phyloP scores from a whole-genome alignment of 2,329 filamentous ascomycete species.

The Arthrobotrys conoides region DNA sequence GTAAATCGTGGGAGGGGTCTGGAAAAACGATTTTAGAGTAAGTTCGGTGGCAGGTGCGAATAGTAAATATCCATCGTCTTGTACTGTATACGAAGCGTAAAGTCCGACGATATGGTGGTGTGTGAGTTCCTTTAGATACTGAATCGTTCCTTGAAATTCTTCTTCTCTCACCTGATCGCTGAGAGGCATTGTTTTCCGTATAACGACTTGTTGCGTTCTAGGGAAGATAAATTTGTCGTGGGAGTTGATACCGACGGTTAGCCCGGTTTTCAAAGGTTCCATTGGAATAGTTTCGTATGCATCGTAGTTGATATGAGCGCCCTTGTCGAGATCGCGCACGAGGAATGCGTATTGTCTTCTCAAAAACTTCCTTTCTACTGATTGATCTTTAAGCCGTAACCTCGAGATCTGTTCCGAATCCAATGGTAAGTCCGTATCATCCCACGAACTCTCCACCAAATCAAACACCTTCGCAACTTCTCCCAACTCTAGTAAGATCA shows the following conservation, averaged over 20 bases:
- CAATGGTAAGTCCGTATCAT: slow-evolving; percentile 81
- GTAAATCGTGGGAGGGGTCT: slow-evolving; percentile 75
- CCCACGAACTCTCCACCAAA: slow-evolving; percentile 81
- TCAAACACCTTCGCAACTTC: slow-evolving; percentile 81
- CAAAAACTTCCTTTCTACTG: slow-evolving; percentile 78
- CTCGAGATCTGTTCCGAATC: slow-evolving; percentile 76
- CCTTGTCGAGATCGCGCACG: slow-evolving; percentile 74
- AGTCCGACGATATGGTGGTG: slow-evolving; percentile 79
- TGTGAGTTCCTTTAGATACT: slow-evolving; percentile 73
- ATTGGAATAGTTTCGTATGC: slow-evolving; percentile 79
- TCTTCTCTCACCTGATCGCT: slow-evolving; percentile 64
- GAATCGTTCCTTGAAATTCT: slow-evolving; percentile 75
- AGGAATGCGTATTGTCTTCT: slow-evolving; percentile 79
- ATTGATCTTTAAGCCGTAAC: slow-evolving; percentile 76
- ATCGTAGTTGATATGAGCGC: slow-evolving; percentile 76
- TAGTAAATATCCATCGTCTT: slow-evolving; percentile 75
- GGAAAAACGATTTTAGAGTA: slow-evolving; percentile 77
- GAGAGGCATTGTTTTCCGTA: slow-evolving; percentile 74
- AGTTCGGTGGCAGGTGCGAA: slow-evolving; percentile 78
- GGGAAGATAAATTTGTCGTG: slow-evolving; percentile 58
- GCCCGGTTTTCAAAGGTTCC: slow-evolving; percentile 68
- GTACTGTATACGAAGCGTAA: slow-evolving; percentile 79
- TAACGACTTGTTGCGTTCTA: slow-evolving; percentile 74
- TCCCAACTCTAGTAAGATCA: slow-evolving; percentile 79
- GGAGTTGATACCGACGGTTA: slow-evolving; percentile 49